phyloP scores from a whole-genome alignment of 495 filamentous ascomycete species.

The Sphaerosporella brunnea region DNA sequence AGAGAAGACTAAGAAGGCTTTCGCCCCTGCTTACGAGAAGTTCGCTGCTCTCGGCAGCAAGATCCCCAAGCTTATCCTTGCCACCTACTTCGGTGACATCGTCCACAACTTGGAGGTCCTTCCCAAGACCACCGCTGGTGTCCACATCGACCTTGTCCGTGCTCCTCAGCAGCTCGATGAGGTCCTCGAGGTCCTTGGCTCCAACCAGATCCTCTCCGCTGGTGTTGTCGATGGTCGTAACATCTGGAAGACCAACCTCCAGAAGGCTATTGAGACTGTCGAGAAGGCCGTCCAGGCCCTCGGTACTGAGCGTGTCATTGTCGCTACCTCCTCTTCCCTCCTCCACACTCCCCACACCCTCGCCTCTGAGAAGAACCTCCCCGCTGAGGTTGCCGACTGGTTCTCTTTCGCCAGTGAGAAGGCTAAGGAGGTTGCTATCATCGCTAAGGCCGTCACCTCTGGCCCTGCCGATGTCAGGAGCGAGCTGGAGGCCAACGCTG shows the following conservation, averaged over 20 bases:
- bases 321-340: constrained; percentile 89
- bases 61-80: constrained; percentile 63
- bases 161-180: constrained; percentile 88
- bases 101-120: constrained; percentile 94
- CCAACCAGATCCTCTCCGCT: constrained; percentile 72
- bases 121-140: constrained; percentile 48
- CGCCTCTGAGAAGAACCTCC: constrained; percentile 90
- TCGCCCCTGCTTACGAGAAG: constrained; percentile 93
- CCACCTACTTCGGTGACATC: constrained; percentile 98
- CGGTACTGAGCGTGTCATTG: constrained; percentile 87
- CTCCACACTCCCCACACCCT: constrained; percentile 97
- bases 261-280: constrained; percentile 70
- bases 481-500: constrained; percentile 84
- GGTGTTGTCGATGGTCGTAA: constrained; percentile 97
- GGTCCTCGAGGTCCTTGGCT: constrained; percentile 56
- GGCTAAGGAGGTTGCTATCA: constrained; percentile 70
- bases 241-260: constrained; percentile 99
- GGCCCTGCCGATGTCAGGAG: constrained; percentile 69
- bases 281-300: constrained; percentile 82
- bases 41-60: constrained; percentile 54
- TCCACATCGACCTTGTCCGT: constrained; percentile 92
- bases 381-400: constrained; percentile 83
- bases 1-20: constrained; percentile 75
- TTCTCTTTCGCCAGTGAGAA: constrained; percentile 98
- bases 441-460: constrained; percentile 89